Percentiles rank a stretch among this genome's conserved stretches.
These are phyloP conservation scores for Cryptococcus sp. DNA, from an alignment of 1,284 basidiomycete species.

Conservation along the genomic window DNA sequence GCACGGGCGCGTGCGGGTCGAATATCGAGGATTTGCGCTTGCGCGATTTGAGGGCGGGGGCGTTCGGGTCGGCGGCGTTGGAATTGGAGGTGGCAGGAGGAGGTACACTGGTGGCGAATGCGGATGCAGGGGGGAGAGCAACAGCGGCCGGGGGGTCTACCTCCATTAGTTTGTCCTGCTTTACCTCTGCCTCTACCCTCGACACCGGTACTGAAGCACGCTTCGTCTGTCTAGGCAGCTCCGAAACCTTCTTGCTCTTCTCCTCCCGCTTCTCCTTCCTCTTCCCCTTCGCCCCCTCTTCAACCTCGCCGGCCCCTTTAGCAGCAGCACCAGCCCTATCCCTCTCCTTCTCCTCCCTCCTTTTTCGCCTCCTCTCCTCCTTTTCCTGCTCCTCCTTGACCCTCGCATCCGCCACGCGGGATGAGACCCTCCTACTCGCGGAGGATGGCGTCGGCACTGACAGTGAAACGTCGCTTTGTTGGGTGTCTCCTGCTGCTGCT, in stretches of 20 bases:
- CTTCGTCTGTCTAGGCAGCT: neutral
- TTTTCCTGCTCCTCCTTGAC: constrained; percentile 24
- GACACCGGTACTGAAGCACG: no score
- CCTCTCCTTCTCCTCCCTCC: constrained; percentile 17
- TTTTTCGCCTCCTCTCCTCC: constrained; percentile 22
- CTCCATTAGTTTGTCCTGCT: no score
- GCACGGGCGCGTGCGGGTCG: neutral
- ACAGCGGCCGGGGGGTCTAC: no score
- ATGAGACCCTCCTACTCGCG: constrained; percentile 7
- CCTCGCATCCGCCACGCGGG: constrained; percentile 18
- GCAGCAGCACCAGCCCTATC: neutral
- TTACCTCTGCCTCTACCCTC: no score
- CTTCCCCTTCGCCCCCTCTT: no score
- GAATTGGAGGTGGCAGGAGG: neutral
- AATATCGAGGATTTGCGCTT: neutral
- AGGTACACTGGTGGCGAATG: neutral
- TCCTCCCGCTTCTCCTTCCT: constrained; percentile 4
- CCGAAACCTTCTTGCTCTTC: neutral
- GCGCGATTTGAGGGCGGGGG: neutral
- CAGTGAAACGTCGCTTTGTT: no score
- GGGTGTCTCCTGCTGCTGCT: no score
- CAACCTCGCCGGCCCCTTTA: no score
- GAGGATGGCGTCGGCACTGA: neutral
- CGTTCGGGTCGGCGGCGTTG: neutral
- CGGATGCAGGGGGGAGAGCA: no score